Base-by-base conservation (phyloP, 805 yeast genomes). In the Martiniozyma abietophila region DNA sequence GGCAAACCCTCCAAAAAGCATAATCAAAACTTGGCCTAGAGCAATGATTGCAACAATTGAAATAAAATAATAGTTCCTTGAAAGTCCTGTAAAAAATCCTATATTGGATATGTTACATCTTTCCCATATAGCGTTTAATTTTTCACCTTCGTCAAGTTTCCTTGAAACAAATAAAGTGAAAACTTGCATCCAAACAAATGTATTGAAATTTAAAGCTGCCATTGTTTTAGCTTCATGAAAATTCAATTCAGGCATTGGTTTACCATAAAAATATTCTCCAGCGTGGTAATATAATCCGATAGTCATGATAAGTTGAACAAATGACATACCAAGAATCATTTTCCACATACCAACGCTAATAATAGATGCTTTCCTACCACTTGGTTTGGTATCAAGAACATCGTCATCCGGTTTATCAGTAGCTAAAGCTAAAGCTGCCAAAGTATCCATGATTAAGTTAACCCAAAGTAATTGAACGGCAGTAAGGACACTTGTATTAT, bases 401-500 rank as follows among this genome's bases (percentile, higher is more conserved):
- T 78, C 71, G 31, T 78, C 82, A 48, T 85, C 88, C 0, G 98
- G 98, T 48, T 89, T 88, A 55, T 92, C 98, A 3, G 98, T 92
- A 6, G 98, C 98, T 48, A 92, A 69, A 0, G 98, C 98, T 48
- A 92, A 67, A 3, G 98, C 98, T 3, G 98, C 98, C 43, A 92
- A 70, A 0, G 98, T 92, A 58, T 92, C 98, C 98, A 92, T 92
- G 49, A 92, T 92, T 57, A 92, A 67, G 58, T 92, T 92, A 32
- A 92, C 96, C 98, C 98, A 92, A 43, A 92, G 66, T 46, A 92
- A 72, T 62, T 92, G 98, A 29, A 92, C 98, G 1, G 98, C 98
- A 19, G 97, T 89, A 49, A 92, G 66, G 8, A 92, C 98, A 5
- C 96, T 83, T 26, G 70, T 60, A 45, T 88, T 89, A 31, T 76